A percentile compares a stretch with the other conserved stretches of the same genome.
Evolutionary conservation across 2,329 filamentous ascomycete species (phyloP).

Genomic region (Colletotrichum tabaci): DNA sequence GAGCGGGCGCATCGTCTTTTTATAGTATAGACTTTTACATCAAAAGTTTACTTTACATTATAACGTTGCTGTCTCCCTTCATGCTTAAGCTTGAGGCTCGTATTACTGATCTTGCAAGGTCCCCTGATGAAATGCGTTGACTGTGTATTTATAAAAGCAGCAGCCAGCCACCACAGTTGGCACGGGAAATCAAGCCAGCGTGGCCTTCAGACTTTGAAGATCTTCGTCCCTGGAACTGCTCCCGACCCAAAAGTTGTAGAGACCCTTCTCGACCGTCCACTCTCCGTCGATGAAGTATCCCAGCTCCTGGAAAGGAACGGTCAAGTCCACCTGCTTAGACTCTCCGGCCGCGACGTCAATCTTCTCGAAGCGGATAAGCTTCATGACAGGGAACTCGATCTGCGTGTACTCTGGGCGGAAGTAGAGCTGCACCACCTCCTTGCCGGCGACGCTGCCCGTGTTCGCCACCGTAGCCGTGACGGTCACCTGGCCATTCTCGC

Average conservation of each 20-base stretch:
- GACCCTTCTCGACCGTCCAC: conserved; percentile 45
- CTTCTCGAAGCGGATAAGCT: conserved; percentile 66
- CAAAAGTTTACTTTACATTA: no score
- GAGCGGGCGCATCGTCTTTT: no score
- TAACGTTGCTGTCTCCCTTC: no score
- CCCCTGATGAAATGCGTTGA: no score
- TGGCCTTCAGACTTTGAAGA: conserved; percentile 16
- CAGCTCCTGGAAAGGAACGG: conserved; percentile 47
- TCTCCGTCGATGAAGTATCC: conserved; percentile 49
- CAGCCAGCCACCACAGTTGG: no score
- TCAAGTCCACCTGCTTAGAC: conserved; percentile 53
- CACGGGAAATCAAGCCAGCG: not conserved
- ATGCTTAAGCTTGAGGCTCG: no score
- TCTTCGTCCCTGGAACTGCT: conserved; percentile 47
- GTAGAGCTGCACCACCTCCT: conserved; percentile 55
- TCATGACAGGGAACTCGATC: conserved; percentile 57
- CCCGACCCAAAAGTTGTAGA: conserved; percentile 51
- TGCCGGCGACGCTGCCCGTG: conserved; percentile 54
- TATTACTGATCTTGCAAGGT: no score
- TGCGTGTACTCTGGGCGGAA: conserved; percentile 60
- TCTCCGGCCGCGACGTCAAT: conserved; percentile 58
- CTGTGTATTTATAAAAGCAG: no score
- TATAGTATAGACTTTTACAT: no score
- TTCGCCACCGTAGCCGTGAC: conserved; percentile 64
- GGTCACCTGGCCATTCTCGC: conserved; percentile 51